Base-by-base conservation (phyloP, 2,329 filamentous ascomycete species). In the Magnaporthiopsis incrustans region DNA sequence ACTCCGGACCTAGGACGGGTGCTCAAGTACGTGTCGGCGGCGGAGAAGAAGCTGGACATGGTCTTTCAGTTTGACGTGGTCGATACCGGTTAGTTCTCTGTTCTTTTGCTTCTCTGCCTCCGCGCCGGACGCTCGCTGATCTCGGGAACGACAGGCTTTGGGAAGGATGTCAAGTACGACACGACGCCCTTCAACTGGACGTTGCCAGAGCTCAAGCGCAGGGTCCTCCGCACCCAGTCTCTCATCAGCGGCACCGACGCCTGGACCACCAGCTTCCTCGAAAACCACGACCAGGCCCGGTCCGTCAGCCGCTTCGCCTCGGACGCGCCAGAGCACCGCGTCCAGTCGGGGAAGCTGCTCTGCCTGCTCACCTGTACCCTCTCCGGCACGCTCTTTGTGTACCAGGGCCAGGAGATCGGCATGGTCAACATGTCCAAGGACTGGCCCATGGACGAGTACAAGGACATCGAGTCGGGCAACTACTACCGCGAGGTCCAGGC, bases 1-100 rank as follows among this genome's bases (percentile, higher is more conserved):
- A 88, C 87, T 0, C 85, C 83, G 0, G 81, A 88, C 64, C 78
- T 82, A 33, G 73, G 74, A 4, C 77, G 83, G 53, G 85, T 89
- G 1, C 73, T 89, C 10, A 71, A 78, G 25, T 89, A 88, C 67
- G 84, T 89, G 18, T 81, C 81, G 3, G 80, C 83, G 0, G 74
- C 79, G 33, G 82, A 84, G 64, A 81, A 81, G 65, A 83, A 89
- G 72, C 75, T 90, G 61, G 82, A 85, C 71, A 90, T 90, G 88
- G 85, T 89, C 1, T 90, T 90, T 73, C 85, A 86, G 68, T 87
- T 50, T 50, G 38, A 50, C 38, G 38, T 50, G 38, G 38, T 50
- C 38, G 38, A 50, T 12, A 18, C 15, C 14, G 38, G 38, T 50
- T 50, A 50, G 38, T 50, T 50, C 6, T 22, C 6, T 22, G 10